Evolutionary conservation across 2,329 filamentous ascomycete genomes (phyloP), one percentile per base, ranked within the genome.

Genomic region (Biscogniauxia sp.): DNA sequence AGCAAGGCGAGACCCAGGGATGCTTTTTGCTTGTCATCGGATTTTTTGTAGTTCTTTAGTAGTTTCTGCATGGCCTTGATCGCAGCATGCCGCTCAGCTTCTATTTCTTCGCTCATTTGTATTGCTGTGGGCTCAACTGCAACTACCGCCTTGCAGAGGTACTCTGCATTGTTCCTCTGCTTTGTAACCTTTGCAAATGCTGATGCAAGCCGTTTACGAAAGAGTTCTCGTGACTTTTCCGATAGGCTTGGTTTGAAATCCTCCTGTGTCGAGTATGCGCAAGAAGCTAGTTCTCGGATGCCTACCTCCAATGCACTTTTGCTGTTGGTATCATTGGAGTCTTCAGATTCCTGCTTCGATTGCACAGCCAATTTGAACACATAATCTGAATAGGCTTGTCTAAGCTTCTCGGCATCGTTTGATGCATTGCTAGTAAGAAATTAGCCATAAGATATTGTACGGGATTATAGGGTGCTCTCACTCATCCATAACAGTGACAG

Each of bases 1-100:
- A 98, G 83, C 41, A 97, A 82, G 20, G 89, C 88, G 60, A 97
- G 84, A 0, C 91, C 90, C 62, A 68, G 63, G 15, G 67, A 72
- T 87, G 86, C 17, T 79, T 79, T 60, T 73, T 80, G 69, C 72
- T 78, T 65, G 62, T 61, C 76, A 66, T 20, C 72, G 68, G 56
- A 72, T 63, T 66, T 73, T 51, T 58, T 69, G 66, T 73, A 75
- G 9, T 71, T 67, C 61, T 83, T 83, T 26, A 83, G 74, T 13
- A 85, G 76, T 66, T 83, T 83, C 61, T 79, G 74, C 73, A 88
- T 80, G 19, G 80, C 78, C 59, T 80, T 77, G 5, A 84, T 68
- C 0, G 83, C 85, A 28, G 80, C 79, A 20, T 81, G 76, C 8
- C 83, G 80, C 51, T 84, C 82, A 20, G 80, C 73, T 68, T 82